These are phyloP conservation scores for Abortiporus biennis DNA, from an alignment of 1,284 basidiomycete genomes.

Conservation along the genomic window DNA sequence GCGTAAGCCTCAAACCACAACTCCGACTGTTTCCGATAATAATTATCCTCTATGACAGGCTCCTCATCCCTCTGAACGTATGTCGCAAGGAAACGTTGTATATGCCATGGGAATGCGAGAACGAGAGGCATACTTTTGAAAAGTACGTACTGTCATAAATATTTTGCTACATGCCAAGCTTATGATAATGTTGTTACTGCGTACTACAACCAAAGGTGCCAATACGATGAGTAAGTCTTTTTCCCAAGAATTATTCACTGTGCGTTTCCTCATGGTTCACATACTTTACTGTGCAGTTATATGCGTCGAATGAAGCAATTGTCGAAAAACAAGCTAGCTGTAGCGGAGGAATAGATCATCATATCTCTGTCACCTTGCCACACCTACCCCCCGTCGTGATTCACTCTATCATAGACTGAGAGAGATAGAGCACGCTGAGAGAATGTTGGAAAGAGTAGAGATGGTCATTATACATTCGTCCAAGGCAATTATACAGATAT, in stretches of 20 bases:
- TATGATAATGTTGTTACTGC: neutral
- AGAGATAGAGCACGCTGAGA: too few relatives aligned
- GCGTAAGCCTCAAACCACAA: slow-evolving; percentile 68
- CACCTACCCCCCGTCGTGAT: neutral
- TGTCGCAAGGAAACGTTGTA: slow-evolving; percentile 72
- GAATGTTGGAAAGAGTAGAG: slow-evolving; percentile 3
- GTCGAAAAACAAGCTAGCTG: slow-evolving; percentile 63
- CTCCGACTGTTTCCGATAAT: too few relatives aligned
- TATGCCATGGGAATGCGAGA: slow-evolving; percentile 79
- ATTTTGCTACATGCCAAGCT: neutral
- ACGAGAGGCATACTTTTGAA: slow-evolving; percentile 72
- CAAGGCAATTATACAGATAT: neutral
- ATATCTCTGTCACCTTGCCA: slow-evolving; percentile 7
- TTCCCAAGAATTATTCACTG: neutral
- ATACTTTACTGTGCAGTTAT: slow-evolving; percentile 57
- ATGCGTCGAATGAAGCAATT: slow-evolving; percentile 80
- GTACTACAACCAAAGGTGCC: slow-evolving; percentile 50
- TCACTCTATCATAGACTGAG: too few relatives aligned
- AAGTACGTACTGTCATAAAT: slow-evolving; percentile 44
- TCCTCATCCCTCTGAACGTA: slow-evolving; percentile 81
- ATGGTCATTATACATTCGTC: neutral
- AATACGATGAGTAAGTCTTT: slow-evolving; percentile 82
- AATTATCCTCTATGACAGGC: slow-evolving; percentile 35
- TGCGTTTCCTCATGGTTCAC: slow-evolving; percentile 9
- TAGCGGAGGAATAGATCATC: slow-evolving; percentile 36